phyloP scores from a whole-genome alignment of 2,329 filamentous ascomycete genomes.

The Fusarium sublunatum region DNA sequence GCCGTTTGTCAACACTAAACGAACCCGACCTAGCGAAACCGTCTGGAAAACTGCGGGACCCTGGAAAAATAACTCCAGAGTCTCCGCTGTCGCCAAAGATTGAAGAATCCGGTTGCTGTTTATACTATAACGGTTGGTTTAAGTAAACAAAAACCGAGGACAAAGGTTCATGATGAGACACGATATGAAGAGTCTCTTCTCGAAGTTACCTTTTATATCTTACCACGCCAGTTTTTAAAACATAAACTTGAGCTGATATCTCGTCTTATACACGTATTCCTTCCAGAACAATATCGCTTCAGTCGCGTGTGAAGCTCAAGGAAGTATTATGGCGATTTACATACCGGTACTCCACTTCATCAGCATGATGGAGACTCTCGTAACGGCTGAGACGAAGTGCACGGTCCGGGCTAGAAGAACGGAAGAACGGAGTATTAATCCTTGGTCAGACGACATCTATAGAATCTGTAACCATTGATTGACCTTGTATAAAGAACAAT shows the following conservation, averaged over 20 bases:
- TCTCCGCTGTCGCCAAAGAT: conserved; percentile 17
- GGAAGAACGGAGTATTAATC: conserved; percentile 11
- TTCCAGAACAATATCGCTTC: too few relatives aligned
- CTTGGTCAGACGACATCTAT: conserved; percentile 24
- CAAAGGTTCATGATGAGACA: too few relatives aligned
- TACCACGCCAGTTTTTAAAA: too few relatives aligned
- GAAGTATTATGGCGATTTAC: conserved; percentile 31
- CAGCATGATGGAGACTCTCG: conserved; percentile 15
- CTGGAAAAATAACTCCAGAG: conserved; percentile 8
- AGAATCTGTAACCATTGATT: conserved; percentile 6
- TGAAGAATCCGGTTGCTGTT: neutral
- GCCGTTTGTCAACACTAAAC: conserved; percentile 10
- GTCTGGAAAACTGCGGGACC: conserved; percentile 19
- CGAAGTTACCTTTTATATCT: too few relatives aligned
- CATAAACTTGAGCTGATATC: too few relatives aligned
- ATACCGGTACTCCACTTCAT: conserved; percentile 22
- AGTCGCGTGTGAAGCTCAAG: neutral
- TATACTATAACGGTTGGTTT: too few relatives aligned
- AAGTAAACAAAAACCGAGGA: too few relatives aligned
- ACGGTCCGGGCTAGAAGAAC: neutral
- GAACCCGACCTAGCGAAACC: conserved; percentile 2
- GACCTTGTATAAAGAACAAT: conserved; percentile 34
- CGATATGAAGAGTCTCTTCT: too few relatives aligned
- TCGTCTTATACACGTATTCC: too few relatives aligned
- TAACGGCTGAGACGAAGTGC: conserved; percentile 18